A percentile compares a stretch with the other conserved stretches of the same genome.
Evolutionary conservation across 228 moss, liverwort and hornwort genomes (phyloP).

Genomic region (Sphagnum fallax): DNA sequence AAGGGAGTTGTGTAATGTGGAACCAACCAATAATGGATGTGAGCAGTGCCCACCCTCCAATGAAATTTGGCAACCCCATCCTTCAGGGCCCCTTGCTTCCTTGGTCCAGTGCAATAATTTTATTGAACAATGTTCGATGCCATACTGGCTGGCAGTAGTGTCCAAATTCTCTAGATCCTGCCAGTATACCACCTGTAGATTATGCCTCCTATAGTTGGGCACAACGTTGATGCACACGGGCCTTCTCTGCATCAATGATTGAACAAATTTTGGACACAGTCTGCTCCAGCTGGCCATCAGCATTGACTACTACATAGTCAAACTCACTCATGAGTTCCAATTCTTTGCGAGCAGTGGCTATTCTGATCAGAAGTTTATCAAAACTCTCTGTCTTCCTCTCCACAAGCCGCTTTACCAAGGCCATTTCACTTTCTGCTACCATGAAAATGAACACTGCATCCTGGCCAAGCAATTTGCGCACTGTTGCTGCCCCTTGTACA

Average conservation of each 20-base stretch:
- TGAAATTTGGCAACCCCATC: too few relatives aligned
- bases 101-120: too few relatives aligned
- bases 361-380: slow-evolving; percentile 48
- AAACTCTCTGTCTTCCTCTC: slow-evolving; percentile 44
- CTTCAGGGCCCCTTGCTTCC: too few relatives aligned
- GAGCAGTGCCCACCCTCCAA: too few relatives aligned
- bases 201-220: slow-evolving; percentile 28
- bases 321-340: slow-evolving; percentile 43
- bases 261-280: slow-evolving; percentile 56
- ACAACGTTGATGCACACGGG: slow-evolving; percentile 41
- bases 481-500: slow-evolving; percentile 60
- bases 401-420: slow-evolving; percentile 51
- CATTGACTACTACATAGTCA: slow-evolving; percentile 61
- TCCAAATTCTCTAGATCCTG: too few relatives aligned
- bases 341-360: slow-evolving; percentile 59
- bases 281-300: slow-evolving; percentile 57
- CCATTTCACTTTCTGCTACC: slow-evolving; percentile 56
- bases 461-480: slow-evolving; percentile 38
- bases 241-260: slow-evolving; percentile 54
- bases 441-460: slow-evolving; percentile 55
- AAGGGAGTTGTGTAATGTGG: too few relatives aligned
- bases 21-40: too few relatives aligned
- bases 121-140: too few relatives aligned
- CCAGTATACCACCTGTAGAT: background rate
- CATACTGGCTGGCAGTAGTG: too few relatives aligned